phyloP scores from a whole-genome alignment of 2,329 filamentous ascomycete species.

The Verruconis gallopava region DNA sequence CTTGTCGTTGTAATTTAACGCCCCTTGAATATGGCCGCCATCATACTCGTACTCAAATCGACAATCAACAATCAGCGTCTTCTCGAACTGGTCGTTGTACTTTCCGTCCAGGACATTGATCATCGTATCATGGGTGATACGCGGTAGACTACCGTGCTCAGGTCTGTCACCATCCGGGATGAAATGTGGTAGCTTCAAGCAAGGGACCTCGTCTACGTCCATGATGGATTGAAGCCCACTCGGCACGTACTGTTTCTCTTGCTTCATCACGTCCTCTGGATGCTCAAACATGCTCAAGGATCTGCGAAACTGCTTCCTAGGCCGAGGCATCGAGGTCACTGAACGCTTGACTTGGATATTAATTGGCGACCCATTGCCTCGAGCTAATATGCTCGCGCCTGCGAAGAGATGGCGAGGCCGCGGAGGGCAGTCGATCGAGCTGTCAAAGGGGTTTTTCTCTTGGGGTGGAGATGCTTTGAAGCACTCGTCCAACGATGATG shows the following conservation, averaged over 20 bases:
- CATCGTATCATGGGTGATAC: slow-evolving; percentile 72
- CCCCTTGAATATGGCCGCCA: slow-evolving; percentile 85
- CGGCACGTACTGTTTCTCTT: slow-evolving; percentile 50
- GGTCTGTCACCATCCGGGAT: slow-evolving; percentile 57
- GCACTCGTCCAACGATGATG: slow-evolving; percentile 63
- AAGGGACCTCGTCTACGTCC: slow-evolving; percentile 67
- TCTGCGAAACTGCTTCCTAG: slow-evolving; percentile 77
- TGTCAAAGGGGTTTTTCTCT: slow-evolving; percentile 50
- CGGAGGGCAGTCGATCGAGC: slow-evolving; percentile 43
- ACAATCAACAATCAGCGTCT: slow-evolving; percentile 85
- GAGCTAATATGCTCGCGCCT: slow-evolving; percentile 40
- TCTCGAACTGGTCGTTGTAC: slow-evolving; percentile 61
- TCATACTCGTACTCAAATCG: slow-evolving; percentile 98
- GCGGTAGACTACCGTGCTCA: slow-evolving; percentile 62
- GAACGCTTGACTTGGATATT: slow-evolving; percentile 56
- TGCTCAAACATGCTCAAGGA: slow-evolving; percentile 98
- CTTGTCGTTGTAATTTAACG: slow-evolving; percentile 95
- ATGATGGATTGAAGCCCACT: slow-evolving; percentile 59
- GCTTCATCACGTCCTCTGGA: slow-evolving; percentile 74
- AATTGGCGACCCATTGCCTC: slow-evolving; percentile 64
- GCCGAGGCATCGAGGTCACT: slow-evolving; percentile 38
- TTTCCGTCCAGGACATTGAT: slow-evolving; percentile 79
- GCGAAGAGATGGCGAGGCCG: slow-evolving; percentile 54
- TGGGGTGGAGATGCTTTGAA: slow-evolving; percentile 70
- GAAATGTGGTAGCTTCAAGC: slow-evolving; percentile 72